Base-by-base conservation (phyloP, 2,329 filamentous ascomycete species). In the Polychaeton citri region DNA sequence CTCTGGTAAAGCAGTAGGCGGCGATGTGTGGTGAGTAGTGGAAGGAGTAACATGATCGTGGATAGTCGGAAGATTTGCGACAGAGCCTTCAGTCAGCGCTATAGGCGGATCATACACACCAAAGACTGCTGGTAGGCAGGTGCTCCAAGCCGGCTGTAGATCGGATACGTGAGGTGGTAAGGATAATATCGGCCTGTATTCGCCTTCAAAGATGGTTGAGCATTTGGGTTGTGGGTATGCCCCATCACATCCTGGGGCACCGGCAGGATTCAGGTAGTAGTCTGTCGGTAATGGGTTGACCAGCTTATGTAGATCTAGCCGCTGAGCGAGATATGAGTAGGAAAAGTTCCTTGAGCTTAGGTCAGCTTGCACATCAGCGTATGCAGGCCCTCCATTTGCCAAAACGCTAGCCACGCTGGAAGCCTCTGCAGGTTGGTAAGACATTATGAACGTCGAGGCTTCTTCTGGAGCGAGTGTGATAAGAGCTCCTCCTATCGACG, bases 31-130 rank as follows among this genome's bases (percentile, higher is more conserved):
- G 15, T 10, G 12, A 15, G 12, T 28, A 10, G 24, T 4, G 12
- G 24, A 12, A 28, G 24, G 12, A 10, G 24, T 7, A 7, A 10
- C 15, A 15, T 28, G 24, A 15, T 15, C 24, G 24, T 7, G 24
- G 24, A 28, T 4, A 15, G 24, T 28, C 12, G 24, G 4, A 5
- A 7, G 15, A 7, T 28, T 7, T 5, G 24, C 24, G 5, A 12
- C 12, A 7, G 24, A 28, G 15, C 12, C 24, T 15, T 28, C 24
- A 7, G 30, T 38, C 7, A 40, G 32, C 24, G 40, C 40, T 12
- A 44, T 39, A 5, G 43, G 43, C 16, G 40, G 40, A 18, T 44
- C 40, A 20, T 44, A 44, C 1, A 44, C 40, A 19, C 43, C 43
- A 21, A 38, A 44, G 16, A 43, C 37, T 12, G 38, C 37, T 3